Evolutionary conservation across 2,329 filamentous ascomycete genomes (phyloP).

Genomic region (Verticillium klebahnii): DNA sequence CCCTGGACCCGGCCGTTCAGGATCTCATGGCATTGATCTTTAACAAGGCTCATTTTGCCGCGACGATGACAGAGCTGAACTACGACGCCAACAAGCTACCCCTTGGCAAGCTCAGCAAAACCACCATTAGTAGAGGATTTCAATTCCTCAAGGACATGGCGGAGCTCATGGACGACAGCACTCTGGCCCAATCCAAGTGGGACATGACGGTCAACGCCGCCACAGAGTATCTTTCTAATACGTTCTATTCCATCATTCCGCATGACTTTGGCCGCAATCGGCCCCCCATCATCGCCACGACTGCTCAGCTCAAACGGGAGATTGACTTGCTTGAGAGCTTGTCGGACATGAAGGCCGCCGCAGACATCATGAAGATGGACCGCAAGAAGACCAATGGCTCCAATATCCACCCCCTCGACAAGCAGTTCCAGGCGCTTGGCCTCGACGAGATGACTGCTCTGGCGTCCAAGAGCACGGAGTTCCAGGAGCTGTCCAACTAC

Average conservation of each 20-base stretch:
- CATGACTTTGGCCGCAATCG: constrained; percentile 72
- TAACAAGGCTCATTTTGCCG: constrained; percentile 67
- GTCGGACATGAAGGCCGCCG: constrained; percentile 79
- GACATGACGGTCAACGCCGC: constrained; percentile 30
- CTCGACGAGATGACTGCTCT: constrained; percentile 75
- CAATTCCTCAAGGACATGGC: constrained; percentile 72
- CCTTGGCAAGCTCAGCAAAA: constrained; percentile 77
- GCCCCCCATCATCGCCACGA: constrained; percentile 61
- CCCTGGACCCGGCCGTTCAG: constrained; percentile 56
- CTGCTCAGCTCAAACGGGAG: constrained; percentile 63
- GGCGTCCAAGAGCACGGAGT: constrained; percentile 56
- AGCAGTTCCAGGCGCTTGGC: constrained; percentile 65
- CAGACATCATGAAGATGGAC: constrained; percentile 69
- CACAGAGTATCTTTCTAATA: constrained; percentile 65
- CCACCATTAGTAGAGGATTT: constrained; percentile 71
- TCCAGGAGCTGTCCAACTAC: constrained; percentile 59
- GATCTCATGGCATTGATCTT: constrained; percentile 78
- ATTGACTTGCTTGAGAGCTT: constrained; percentile 76
- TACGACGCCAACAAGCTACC: constrained; percentile 75
- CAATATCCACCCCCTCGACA: constrained; percentile 62
- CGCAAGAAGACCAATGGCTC: constrained; percentile 35
- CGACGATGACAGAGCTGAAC: constrained; percentile 61
- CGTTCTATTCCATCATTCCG: constrained; percentile 77
- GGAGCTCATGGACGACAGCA: constrained; percentile 54
- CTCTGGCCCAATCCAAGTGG: constrained; percentile 40